Percentiles rank a stretch among this genome's conserved stretches.
Evolutionary conservation across 2,329 filamentous ascomycete species (phyloP).

Genomic region (Aspergillus ochraceus): DNA sequence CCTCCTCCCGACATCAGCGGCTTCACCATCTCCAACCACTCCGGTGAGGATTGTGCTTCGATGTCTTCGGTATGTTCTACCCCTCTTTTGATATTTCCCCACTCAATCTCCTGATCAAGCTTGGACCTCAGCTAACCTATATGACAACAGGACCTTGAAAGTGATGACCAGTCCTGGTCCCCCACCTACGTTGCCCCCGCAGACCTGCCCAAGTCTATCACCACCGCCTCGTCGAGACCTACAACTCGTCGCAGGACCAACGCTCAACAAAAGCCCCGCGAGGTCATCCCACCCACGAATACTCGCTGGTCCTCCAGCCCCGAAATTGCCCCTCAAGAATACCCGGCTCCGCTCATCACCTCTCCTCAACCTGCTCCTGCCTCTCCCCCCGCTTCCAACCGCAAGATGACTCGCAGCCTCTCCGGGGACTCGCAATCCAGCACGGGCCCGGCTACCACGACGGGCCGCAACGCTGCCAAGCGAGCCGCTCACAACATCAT

Average conservation of each 20-base stretch:
- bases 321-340: constrained; percentile 28
- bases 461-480: constrained; percentile 37
- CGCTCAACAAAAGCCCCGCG: constrained; percentile 8
- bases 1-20: constrained; percentile 32
- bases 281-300: constrained; percentile 8
- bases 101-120: not conserved
- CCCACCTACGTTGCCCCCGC: constrained; percentile 24
- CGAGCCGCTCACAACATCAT: constrained; percentile 44
- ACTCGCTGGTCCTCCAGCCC: constrained; percentile 30
- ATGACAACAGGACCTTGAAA: constrained; percentile 31
- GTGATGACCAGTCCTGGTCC: constrained; percentile 35
- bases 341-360: constrained; percentile 13
- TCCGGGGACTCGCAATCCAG: constrained; percentile 27
- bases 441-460: constrained; percentile 17
- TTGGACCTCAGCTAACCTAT: constrained; percentile 1
- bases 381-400: constrained; percentile 12
- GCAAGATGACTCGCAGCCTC: constrained; percentile 27
- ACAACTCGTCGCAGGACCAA: constrained; percentile 11
- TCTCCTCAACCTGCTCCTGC: constrained; percentile 11
- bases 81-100: not conserved
- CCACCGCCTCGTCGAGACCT: not conserved
- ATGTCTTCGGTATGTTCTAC: constrained; percentile 22
- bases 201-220: constrained; percentile 11
- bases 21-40: constrained; percentile 30
- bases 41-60: constrained; percentile 31